A percentile compares a stretch with the other conserved stretches of the same genome.
These are phyloP conservation scores for Artemisia argyi DNA, from an alignment of 129 eudicot species.

Conservation along the genomic window DNA sequence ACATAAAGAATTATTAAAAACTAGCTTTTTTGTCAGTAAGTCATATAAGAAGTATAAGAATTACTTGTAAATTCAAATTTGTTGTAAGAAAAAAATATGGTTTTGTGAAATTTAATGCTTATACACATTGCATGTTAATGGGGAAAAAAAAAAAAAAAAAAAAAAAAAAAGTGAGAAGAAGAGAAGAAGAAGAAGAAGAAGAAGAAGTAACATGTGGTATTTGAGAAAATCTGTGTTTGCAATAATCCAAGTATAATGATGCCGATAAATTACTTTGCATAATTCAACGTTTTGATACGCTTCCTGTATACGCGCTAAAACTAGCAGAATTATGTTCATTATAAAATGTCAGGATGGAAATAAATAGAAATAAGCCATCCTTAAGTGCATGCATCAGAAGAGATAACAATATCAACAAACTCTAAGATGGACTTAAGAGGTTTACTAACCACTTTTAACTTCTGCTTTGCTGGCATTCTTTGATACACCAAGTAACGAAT, in stretches of 20 bases:
- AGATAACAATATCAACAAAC: conserved; percentile 14
- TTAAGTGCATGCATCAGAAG: conserved; percentile 1
- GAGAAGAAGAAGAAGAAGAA: too few relatives aligned
- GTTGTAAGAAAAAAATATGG: neutral
- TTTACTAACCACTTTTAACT: conserved; percentile 81
- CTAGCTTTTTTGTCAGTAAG: neutral
- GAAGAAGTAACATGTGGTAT: neutral
- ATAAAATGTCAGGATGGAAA: conserved; percentile 4
- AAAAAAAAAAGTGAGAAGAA: too few relatives aligned
- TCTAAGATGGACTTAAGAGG: neutral
- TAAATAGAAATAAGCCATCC: conserved; percentile 22
- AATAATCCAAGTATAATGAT: neutral
- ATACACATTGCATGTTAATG: neutral
- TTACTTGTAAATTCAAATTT: neutral
- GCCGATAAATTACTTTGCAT: neutral
- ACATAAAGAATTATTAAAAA: too few relatives aligned
- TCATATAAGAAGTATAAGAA: neutral
- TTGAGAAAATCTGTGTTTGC: neutral
- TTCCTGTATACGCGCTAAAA: neutral
- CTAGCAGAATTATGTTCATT: neutral
- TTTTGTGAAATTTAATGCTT: neutral
- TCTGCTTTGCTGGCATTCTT: conserved; percentile 84
- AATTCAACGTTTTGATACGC: neutral
- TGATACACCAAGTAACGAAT: conserved; percentile 81
- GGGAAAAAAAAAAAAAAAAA: too few relatives aligned